Evolutionary conservation across 2,329 filamentous ascomycete species (phyloP).

Genomic region (Colletotrichum spinosum): DNA sequence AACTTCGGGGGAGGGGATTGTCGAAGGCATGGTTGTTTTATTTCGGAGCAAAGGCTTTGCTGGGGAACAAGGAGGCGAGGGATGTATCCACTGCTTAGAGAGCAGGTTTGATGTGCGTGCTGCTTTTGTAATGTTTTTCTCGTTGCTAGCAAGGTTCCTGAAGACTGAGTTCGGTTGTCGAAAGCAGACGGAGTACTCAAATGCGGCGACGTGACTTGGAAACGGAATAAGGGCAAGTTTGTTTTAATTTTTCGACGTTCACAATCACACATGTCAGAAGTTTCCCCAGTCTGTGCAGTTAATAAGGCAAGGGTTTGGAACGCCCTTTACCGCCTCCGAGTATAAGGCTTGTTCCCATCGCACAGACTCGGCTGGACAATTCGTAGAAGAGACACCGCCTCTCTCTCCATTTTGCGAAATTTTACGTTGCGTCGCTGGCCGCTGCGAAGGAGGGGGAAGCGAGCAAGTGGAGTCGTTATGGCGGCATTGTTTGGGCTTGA

Average conservation of each 20-base stretch:
- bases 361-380: conserved; percentile 30
- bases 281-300: conserved; percentile 28
- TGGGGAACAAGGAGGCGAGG: neutral
- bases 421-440: conserved; percentile 22
- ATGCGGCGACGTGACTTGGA: too few species aligned
- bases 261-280: conserved; percentile 20
- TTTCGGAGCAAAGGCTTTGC: too few species aligned
- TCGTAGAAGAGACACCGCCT: conserved; percentile 25
- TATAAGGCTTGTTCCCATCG: conserved; percentile 32
- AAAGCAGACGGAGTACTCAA: too few species aligned
- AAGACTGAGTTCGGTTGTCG: too few species aligned
- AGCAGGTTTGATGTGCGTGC: neutral
- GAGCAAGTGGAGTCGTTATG: conserved; percentile 20
- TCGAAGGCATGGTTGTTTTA: conserved; percentile 26
- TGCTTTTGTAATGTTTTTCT: too few species aligned
- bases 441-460: conserved; percentile 1
- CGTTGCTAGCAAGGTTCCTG: too few species aligned
- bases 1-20: conserved; percentile 41
- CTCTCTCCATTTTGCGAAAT: conserved; percentile 13
- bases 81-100: neutral
- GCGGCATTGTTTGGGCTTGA: conserved; percentile 13
- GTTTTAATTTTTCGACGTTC: neutral
- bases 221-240: neutral
- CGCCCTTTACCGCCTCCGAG: conserved; percentile 18
- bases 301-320: conserved; percentile 32